Evolutionary conservation across 2,329 filamentous ascomycete genomes (phyloP).

Genomic region (Trichoderma simmonsii): DNA sequence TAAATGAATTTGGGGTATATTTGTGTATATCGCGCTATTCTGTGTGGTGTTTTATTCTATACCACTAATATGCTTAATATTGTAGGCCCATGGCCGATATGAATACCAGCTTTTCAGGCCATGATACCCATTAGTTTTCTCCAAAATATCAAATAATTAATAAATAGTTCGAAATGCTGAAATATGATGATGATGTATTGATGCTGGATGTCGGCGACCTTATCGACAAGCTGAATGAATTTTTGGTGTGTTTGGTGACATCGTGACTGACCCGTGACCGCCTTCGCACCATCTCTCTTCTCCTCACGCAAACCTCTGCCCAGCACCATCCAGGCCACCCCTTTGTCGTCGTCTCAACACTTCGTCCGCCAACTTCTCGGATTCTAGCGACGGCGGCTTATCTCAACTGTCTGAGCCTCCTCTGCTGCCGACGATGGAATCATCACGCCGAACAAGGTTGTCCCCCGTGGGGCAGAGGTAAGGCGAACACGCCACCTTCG

Average conservation of each 20-base stretch:
- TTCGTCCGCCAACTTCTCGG: too few species aligned
- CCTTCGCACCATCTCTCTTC: background rate
- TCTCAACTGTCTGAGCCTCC: background rate
- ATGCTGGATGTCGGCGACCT: background rate
- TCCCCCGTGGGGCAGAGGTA: background rate
- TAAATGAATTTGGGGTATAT: background rate
- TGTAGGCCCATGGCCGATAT: background rate
- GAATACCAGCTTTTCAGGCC: background rate
- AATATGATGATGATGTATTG: accelerated
- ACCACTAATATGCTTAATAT: background rate
- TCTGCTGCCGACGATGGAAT: background rate
- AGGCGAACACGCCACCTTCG: background rate
- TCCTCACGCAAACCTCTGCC: background rate
- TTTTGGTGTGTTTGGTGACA: background rate
- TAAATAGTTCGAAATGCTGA: background rate
- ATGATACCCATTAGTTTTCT: background rate
- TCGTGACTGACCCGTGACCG: background rate
- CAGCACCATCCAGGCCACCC: background rate
- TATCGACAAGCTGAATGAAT: background rate
- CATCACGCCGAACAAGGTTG: background rate
- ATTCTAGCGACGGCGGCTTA: background rate
- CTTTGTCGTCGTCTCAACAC: too few species aligned
- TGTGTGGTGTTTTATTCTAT: background rate
- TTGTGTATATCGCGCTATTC: background rate
- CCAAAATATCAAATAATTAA: background rate